Percentiles rank a stretch among this genome's conserved stretches.
Conservation (phyloP, 495 filamentous ascomycete genomes). For the Antarctomyces pellizariae region DNA sequence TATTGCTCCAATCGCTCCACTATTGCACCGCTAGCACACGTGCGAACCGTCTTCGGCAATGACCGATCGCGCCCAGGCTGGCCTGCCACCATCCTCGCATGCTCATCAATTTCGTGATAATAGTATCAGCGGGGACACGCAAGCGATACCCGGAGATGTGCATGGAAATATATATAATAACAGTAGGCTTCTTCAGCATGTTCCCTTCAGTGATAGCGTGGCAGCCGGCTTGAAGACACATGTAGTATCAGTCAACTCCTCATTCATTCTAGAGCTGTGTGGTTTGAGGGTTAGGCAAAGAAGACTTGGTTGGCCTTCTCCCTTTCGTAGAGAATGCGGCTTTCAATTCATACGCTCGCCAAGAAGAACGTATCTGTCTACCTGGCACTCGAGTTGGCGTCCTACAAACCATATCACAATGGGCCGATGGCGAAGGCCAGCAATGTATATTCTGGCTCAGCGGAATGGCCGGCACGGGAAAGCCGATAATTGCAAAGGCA, state of each 20-base stretch:
- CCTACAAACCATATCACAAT: slow-evolving; percentile 2
- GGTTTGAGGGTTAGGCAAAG: not conserved
- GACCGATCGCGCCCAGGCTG: not conserved
- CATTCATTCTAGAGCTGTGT: not conserved
- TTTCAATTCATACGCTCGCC: slow-evolving; percentile 2
- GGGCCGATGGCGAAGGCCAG: not conserved
- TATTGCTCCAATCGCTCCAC: slow-evolving; percentile 1
- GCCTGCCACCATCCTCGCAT: not conserved
- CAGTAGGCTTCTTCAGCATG: too few species aligned
- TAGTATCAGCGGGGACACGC: slow-evolving; percentile 2
- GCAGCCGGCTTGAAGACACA: too few species aligned
- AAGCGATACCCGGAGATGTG: too few species aligned
- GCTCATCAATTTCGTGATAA: slow-evolving; percentile 1
- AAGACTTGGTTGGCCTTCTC: not conserved
- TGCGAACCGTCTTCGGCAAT: not conserved
- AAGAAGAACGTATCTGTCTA: slow-evolving; percentile 4
- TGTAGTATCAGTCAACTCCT: slow-evolving; percentile 1
- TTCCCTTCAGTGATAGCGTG: too few species aligned
- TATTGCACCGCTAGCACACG: not conserved
- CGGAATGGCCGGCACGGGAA: slow-evolving; percentile 14
- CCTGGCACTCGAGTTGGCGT: slow-evolving; percentile 2
- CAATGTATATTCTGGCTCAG: slow-evolving; percentile 14
- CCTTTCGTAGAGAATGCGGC: slow-evolving; percentile 1
- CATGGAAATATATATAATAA: too few species aligned
- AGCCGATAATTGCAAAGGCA: slow-evolving; percentile 14